Conservation (phyloP, 345 rosid genomes). For the Mallotus nudiflorus region DNA sequence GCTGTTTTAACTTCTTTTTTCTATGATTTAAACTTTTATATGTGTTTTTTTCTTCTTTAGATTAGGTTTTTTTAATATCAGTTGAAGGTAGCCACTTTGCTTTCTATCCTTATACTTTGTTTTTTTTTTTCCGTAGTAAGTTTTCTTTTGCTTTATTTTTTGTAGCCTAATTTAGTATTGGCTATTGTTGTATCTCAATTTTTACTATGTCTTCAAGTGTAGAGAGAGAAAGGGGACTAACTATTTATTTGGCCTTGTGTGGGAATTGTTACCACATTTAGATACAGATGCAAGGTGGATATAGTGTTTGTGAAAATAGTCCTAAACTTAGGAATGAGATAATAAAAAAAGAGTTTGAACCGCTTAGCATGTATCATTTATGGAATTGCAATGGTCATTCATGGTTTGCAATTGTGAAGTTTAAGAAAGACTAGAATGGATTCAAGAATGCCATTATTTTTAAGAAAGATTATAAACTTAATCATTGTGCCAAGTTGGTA, state of each 20-base stretch:
- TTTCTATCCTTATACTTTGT: too few species aligned
- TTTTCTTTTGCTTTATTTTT: too few species aligned
- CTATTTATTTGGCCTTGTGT: slow-evolving; percentile 62
- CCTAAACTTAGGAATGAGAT: slow-evolving; percentile 46
- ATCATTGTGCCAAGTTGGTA: slow-evolving; percentile 46
- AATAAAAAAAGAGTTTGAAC: slow-evolving; percentile 52
- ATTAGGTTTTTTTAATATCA: too few species aligned
- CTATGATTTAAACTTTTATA: too few species aligned
- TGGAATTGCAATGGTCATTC: slow-evolving; percentile 56
- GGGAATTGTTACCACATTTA: slow-evolving; percentile 61
- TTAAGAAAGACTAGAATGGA: slow-evolving; percentile 53
- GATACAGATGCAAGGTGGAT: slow-evolving; percentile 37
- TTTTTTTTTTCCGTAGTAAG: too few species aligned
- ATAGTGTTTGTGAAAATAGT: slow-evolving; percentile 55
- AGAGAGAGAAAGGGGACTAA: too few species aligned
- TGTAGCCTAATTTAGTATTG: too few species aligned
- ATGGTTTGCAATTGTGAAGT: slow-evolving; percentile 64
- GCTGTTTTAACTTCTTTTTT: too few species aligned
- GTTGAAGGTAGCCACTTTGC: too few species aligned
- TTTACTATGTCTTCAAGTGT: too few species aligned
- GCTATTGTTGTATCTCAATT: too few species aligned
- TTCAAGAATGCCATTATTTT: slow-evolving; percentile 53
- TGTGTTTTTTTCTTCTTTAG: too few species aligned
- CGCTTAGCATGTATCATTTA: slow-evolving; percentile 52
- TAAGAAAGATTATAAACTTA: slow-evolving; percentile 40